phyloP scores from a whole-genome alignment of 345 rosid species.

The Gossypium mustelinum region DNA sequence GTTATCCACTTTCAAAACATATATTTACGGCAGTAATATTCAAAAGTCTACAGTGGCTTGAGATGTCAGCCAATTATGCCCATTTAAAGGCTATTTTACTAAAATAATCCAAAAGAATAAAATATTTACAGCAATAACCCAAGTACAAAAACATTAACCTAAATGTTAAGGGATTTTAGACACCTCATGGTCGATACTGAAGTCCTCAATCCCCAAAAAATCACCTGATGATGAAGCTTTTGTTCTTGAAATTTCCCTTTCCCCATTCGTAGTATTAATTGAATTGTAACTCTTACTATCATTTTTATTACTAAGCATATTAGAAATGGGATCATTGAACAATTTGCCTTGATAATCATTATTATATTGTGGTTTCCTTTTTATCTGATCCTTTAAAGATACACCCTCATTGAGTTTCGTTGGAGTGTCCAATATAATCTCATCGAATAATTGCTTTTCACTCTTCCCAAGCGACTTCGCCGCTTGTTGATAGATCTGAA shows the following conservation, averaged over 20 bases:
- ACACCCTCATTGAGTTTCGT: constrained; percentile 43
- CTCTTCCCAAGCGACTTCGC: constrained; percentile 84
- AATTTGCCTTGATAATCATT: constrained; percentile 43
- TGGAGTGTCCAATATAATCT: constrained; percentile 35
- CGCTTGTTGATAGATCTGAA: constrained; percentile 90
- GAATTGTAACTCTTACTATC: constrained; percentile 16
- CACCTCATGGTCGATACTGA: too few relatives aligned
- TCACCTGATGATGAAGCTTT: background rate
- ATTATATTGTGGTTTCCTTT: constrained; percentile 46
- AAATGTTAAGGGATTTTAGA: too few relatives aligned
- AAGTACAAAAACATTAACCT: too few relatives aligned
- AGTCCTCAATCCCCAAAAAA: too few relatives aligned
- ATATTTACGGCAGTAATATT: too few relatives aligned
- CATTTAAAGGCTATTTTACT: too few relatives aligned
- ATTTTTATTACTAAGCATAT: constrained; percentile 14
- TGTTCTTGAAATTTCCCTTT: constrained; percentile 26
- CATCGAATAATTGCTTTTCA: constrained; percentile 54
- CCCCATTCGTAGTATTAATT: constrained; percentile 21
- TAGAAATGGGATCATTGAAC: constrained; percentile 34
- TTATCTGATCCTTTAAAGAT: constrained; percentile 77
- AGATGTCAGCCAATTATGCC: too few relatives aligned
- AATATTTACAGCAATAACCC: too few relatives aligned
- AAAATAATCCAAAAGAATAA: too few relatives aligned
- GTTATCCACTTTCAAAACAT: too few relatives aligned
- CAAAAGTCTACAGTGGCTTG: too few relatives aligned